These are phyloP conservation scores for Neofusicoccum sp. DNA, from an alignment of 2,329 filamentous ascomycete species.

Conservation along the genomic window DNA sequence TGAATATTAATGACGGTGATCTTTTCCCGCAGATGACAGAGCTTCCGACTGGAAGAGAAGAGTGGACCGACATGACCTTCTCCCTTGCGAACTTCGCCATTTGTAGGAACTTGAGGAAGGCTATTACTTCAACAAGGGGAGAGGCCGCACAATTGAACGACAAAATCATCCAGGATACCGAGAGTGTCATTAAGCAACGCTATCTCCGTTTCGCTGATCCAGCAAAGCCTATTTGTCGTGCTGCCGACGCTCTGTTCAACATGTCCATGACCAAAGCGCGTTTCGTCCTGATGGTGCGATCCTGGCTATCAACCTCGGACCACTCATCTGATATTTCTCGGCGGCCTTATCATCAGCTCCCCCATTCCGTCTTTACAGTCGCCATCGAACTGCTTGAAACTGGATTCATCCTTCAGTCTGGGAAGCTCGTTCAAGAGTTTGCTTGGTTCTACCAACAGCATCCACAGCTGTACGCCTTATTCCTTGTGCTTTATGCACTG, in stretches of 20 bases:
- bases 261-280: not conserved
- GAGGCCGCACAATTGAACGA: not conserved
- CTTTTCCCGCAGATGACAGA: slow-evolving; percentile 40
- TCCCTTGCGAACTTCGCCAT: not conserved
- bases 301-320: not conserved
- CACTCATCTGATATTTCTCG: not conserved
- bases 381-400: not conserved
- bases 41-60: slow-evolving; percentile 26
- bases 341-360: not conserved
- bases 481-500: not conserved
- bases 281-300: not conserved
- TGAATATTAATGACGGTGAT: slow-evolving; percentile 51
- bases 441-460: slow-evolving; percentile 5
- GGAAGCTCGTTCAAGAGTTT: not conserved
- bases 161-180: not conserved
- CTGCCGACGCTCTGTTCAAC: not conserved
- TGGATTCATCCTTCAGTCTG: not conserved
- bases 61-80: slow-evolving; percentile 45
- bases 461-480: slow-evolving; percentile 8
- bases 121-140: not conserved
- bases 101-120: not conserved
- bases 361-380: not conserved
- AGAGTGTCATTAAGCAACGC: not conserved
- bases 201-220: not conserved
- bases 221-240: not conserved